Evolutionary conservation across 2,329 filamentous ascomycete genomes (phyloP).

Genomic region (Aspergillus sp.): DNA sequence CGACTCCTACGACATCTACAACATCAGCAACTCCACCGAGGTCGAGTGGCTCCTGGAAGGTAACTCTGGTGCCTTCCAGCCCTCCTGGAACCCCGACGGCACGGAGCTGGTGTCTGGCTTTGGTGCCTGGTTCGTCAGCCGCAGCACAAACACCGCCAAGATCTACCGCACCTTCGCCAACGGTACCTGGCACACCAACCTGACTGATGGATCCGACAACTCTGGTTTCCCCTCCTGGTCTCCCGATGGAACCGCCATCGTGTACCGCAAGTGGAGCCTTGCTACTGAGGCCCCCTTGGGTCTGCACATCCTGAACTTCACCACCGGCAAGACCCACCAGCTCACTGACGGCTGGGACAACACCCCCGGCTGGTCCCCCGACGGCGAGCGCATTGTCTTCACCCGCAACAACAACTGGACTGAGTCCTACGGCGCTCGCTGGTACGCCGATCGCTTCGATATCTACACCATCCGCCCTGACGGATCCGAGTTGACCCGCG

Average conservation of each 20-base stretch:
- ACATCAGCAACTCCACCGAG: background rate
- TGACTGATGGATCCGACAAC: slow-evolving; percentile 39
- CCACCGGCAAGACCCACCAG: slow-evolving; percentile 29
- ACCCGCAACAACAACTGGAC: slow-evolving; percentile 37
- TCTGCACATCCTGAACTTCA: slow-evolving; percentile 33
- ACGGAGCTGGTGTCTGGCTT: slow-evolving; percentile 43
- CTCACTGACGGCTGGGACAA: slow-evolving; percentile 45
- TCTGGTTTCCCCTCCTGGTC: slow-evolving; percentile 46
- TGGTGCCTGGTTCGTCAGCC: slow-evolving; percentile 44
- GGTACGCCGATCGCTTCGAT: slow-evolving; percentile 32
- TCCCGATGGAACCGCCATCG: slow-evolving; percentile 38
- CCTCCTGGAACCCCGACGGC: slow-evolving; percentile 42
- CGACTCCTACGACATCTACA: slow-evolving; percentile 4
- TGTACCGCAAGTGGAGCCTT: slow-evolving; percentile 40
- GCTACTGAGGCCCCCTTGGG: slow-evolving; percentile 23
- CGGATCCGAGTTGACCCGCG: slow-evolving; percentile 37
- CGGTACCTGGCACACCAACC: slow-evolving; percentile 29
- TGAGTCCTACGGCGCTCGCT: slow-evolving; percentile 16
- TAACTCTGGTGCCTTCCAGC: slow-evolving; percentile 27
- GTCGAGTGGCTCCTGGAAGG: slow-evolving; percentile 1
- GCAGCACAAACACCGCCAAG: slow-evolving; percentile 19
- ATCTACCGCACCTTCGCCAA: slow-evolving; percentile 13
- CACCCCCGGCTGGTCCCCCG: slow-evolving; percentile 42
- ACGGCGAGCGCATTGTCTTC: slow-evolving; percentile 44
- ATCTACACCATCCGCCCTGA: slow-evolving; percentile 47